These are phyloP conservation scores for Phyllosticta citribraziliensis DNA, from an alignment of 2,329 filamentous ascomycete species.

Conservation along the genomic window DNA sequence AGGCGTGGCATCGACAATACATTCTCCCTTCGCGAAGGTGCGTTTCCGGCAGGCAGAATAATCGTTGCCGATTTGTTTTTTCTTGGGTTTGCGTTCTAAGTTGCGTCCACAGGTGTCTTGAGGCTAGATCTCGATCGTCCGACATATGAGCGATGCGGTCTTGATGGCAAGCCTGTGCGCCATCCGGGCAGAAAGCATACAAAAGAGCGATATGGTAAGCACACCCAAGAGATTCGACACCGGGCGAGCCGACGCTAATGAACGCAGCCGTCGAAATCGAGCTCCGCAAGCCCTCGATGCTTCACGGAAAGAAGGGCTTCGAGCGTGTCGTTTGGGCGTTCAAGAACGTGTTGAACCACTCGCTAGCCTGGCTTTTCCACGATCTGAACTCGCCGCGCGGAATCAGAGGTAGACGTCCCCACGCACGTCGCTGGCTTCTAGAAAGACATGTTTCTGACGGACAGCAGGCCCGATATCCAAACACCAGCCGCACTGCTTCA, in stretches of 20 bases:
- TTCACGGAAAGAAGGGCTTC: conserved; percentile 74
- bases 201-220: conserved; percentile 64
- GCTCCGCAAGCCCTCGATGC: conserved; percentile 63
- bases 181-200: conserved; percentile 51
- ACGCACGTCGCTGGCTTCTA: no score
- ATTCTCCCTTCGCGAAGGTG: conserved; percentile 62
- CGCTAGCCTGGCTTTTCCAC: conserved; percentile 68
- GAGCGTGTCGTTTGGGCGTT: conserved; percentile 69
- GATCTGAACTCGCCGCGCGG: conserved; percentile 36
- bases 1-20: conserved; percentile 59
- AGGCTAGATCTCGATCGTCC: conserved; percentile 71
- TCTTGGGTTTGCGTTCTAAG: not conserved
- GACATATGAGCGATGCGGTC: conserved; percentile 70
- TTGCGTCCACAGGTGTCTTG: conserved; percentile 48
- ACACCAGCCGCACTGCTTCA: conserved; percentile 11
- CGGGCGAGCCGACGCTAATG: not conserved
- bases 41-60: conserved; percentile 3
- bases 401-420: conserved; percentile 31
- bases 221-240: not conserved
- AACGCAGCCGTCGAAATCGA: conserved; percentile 63
- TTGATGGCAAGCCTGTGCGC: conserved; percentile 59
- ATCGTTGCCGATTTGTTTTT: not conserved
- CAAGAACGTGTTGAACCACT: conserved; percentile 61
- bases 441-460: conserved; percentile 14
- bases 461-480: not conserved